Evolutionary conservation across 805 yeast genomes (phyloP).

Genomic region (Cyberlindnera japonica): DNA sequence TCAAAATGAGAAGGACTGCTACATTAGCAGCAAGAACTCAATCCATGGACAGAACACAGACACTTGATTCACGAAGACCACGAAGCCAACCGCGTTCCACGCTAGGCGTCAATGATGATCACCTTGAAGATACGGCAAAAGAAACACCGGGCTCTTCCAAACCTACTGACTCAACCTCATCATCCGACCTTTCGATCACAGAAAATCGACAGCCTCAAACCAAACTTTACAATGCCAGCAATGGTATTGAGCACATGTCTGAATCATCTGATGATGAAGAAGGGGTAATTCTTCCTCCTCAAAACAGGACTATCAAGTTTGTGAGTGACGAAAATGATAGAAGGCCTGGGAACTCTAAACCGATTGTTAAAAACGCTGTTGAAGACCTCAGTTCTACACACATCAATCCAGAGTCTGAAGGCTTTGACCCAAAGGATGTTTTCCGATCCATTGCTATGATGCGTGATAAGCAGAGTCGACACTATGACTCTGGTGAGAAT

Average conservation of each 20-base stretch:
- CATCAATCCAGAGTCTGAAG: slow-evolving; percentile 33
- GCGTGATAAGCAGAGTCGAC: slow-evolving; percentile 45
- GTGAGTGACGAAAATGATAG: slow-evolving; percentile 1
- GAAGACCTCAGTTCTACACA: no score
- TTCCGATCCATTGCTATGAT: slow-evolving; percentile 79
- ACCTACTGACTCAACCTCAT: slow-evolving; percentile 11
- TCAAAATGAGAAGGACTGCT: slow-evolving; percentile 76
- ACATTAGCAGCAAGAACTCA: slow-evolving; percentile 56
- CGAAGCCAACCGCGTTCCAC: neutral
- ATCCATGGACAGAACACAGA: slow-evolving; percentile 22
- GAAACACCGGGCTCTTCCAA: slow-evolving; percentile 8
- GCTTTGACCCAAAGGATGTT: slow-evolving; percentile 79
- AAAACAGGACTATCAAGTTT: slow-evolving; percentile 11
- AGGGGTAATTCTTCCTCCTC: slow-evolving; percentile 8
- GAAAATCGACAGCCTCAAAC: slow-evolving; percentile 8
- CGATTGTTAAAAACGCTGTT: slow-evolving; percentile 18
- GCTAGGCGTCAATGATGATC: neutral
- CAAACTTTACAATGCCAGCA: slow-evolving; percentile 6
- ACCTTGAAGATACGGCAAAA: neutral
- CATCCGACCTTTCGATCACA: slow-evolving; percentile 15
- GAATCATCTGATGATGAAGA: slow-evolving; percentile 27
- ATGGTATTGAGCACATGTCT: slow-evolving; percentile 19
- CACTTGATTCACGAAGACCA: slow-evolving; percentile 14
- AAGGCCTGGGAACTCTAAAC: neutral
- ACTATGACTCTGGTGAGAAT: slow-evolving; percentile 40